Evolutionary conservation across 495 filamentous ascomycete genomes (phyloP).

Genomic region (Talaromyces borbonicus): DNA sequence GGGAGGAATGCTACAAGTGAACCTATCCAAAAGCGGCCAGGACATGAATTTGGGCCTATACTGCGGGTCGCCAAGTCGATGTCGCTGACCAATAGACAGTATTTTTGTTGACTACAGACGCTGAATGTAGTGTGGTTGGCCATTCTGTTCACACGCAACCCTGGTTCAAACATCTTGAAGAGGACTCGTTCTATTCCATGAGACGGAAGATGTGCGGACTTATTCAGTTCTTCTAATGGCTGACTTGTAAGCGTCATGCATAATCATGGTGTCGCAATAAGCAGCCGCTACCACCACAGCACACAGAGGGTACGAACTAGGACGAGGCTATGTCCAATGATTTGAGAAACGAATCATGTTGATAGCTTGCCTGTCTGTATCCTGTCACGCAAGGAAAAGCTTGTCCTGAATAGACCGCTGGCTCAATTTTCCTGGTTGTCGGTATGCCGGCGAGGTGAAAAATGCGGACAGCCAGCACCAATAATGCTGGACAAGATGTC

Average conservation of each 20-base stretch:
- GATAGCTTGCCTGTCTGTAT: neutral
- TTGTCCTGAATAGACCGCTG: neutral
- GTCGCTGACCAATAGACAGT: neutral
- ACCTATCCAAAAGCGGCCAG: slow-evolving; percentile 1
- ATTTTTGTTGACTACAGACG: neutral
- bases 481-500: neutral
- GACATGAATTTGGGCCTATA: neutral
- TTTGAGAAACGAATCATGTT: too few relatives aligned
- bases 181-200: neutral
- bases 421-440: neutral
- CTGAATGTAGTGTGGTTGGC: neutral
- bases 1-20: slow-evolving; percentile 6
- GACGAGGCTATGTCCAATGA: too few relatives aligned
- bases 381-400: neutral
- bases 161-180: slow-evolving; percentile 1
- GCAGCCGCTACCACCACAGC: neutral
- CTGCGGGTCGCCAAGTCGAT: slow-evolving; percentile 3
- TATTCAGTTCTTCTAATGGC: neutral
- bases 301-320: too few relatives aligned
- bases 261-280: neutral
- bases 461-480: slow-evolving; percentile 3
- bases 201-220: neutral
- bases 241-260: slow-evolving; percentile 5
- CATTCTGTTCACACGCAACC: neutral
- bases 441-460: neutral